Percentiles rank a stretch among this genome's conserved stretches.
Evolutionary conservation across 331 rosid genomes (phyloP).

Genomic region (Stylosanthes scabra): DNA sequence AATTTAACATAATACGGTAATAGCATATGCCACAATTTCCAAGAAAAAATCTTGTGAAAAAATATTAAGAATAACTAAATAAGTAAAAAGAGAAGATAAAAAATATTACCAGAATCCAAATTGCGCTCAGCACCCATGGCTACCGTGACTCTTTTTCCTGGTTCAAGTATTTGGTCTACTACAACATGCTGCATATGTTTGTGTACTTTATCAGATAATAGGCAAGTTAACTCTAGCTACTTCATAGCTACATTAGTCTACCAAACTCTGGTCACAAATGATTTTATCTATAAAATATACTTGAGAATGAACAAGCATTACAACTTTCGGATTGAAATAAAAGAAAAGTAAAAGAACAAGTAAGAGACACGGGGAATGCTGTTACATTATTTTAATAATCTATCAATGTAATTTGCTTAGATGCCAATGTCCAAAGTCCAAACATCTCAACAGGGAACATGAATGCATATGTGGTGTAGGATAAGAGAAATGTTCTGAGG

Average conservation of each 20-base stretch:
- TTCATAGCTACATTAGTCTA: conserved; percentile 8
- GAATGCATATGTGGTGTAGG: conserved; percentile 2
- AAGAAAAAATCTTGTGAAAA: conserved; percentile 20
- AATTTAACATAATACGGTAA: not conserved
- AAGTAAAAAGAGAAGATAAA: conserved; percentile 1
- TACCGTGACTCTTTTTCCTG: conserved; percentile 87
- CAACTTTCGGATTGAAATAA: conserved; percentile 27
- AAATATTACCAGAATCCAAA: conserved; percentile 68
- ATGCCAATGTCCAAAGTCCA: conserved; percentile 24
- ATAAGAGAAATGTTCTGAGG: not conserved
- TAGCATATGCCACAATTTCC: not conserved
- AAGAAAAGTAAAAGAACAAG: conserved; percentile 21
- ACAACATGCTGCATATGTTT: conserved; percentile 65
- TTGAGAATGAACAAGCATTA: conserved; percentile 26
- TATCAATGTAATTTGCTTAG: conserved; percentile 13
- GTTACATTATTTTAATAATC: conserved; percentile 13
- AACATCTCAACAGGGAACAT: conserved; percentile 26
- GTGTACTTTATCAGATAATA: conserved; percentile 40
- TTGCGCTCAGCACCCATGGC: conserved; percentile 93
- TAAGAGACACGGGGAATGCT: conserved; percentile 17
- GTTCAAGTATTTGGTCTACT: conserved; percentile 81
- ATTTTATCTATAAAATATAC: conserved; percentile 20
- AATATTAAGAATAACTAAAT: conserved; percentile 20
- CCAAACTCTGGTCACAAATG: conserved; percentile 18
- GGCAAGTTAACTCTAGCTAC: conserved; percentile 23